Evolutionary conservation across 192 early-diverging fungal genomes (phyloP).

Genomic region (Dispira simplex): DNA sequence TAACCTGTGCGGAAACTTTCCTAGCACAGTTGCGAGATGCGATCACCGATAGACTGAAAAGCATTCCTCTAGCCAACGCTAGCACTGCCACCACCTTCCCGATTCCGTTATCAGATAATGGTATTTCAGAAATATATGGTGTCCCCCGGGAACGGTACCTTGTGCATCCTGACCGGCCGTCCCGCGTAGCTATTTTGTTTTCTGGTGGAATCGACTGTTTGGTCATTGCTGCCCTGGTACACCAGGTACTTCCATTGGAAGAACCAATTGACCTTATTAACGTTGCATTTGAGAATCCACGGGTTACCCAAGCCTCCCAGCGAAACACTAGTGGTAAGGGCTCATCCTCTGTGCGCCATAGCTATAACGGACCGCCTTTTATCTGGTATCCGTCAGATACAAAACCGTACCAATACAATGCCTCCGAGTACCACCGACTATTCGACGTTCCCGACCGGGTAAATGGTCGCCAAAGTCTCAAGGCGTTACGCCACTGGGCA

Average conservation of each 20-base stretch:
- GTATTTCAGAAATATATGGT: neutral
- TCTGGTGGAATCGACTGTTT: slow-evolving; percentile 94
- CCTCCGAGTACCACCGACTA: slow-evolving; percentile 5
- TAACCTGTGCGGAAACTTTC: neutral
- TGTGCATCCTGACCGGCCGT: slow-evolving; percentile 11
- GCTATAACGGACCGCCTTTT: neutral
- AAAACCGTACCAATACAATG: neutral
- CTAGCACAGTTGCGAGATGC: neutral
- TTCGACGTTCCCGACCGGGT: slow-evolving; percentile 69
- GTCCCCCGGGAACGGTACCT: neutral
- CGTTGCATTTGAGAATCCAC: slow-evolving; percentile 90
- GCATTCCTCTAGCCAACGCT: slow-evolving; percentile 7
- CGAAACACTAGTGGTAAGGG: neutral
- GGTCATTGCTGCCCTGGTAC: slow-evolving; percentile 64
- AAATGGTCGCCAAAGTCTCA: slow-evolving; percentile 42
- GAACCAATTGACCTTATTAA: slow-evolving; percentile 88
- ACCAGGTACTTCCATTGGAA: slow-evolving; percentile 43
- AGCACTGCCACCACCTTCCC: neutral
- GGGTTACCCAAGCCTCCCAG: slow-evolving; percentile 18
- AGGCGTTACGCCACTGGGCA: slow-evolving; percentile 36
- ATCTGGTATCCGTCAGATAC: too few species aligned
- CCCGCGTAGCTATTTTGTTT: slow-evolving; percentile 68
- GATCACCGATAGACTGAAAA: neutral
- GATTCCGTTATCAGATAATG: too few species aligned
- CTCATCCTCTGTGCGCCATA: neutral